These are phyloP conservation scores for Boletellus sp. DNA, from an alignment of 768 basidiomycete genomes.

Conservation along the genomic window DNA sequence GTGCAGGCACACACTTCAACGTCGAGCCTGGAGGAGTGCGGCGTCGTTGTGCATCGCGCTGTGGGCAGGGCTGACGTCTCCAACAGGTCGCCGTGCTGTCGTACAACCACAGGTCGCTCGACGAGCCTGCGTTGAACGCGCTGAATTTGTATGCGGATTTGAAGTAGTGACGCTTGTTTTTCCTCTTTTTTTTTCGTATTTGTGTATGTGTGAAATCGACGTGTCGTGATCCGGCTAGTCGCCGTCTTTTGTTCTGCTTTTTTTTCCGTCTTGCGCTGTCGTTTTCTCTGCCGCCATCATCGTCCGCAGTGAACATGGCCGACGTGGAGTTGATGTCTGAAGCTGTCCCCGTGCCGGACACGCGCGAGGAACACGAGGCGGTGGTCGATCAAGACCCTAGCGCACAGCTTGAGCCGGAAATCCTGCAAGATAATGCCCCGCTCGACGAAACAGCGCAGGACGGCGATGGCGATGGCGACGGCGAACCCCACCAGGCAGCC, in stretches of 20 bases:
- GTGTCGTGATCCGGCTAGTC: slow-evolving; percentile 9
- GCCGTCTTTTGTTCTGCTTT: slow-evolving; percentile 10
- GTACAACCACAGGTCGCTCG: slow-evolving; percentile 78
- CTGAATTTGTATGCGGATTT: slow-evolving; percentile 62
- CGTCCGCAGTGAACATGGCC: slow-evolving; percentile 34
- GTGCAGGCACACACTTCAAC: slow-evolving; percentile 68
- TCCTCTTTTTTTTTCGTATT: slow-evolving; percentile 13
- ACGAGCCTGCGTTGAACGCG: slow-evolving; percentile 73
- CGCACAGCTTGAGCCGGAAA: slow-evolving; percentile 18
- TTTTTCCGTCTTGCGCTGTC: slow-evolving; percentile 5
- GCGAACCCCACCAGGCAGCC: slow-evolving; percentile 20
- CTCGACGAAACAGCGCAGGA: slow-evolving; percentile 10
- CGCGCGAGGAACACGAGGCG: slow-evolving; percentile 39
- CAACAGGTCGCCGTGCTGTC: slow-evolving; percentile 69
- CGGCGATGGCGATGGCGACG: slow-evolving; percentile 11
- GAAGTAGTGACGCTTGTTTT: slow-evolving; percentile 18
- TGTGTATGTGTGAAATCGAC: slow-evolving; percentile 17
- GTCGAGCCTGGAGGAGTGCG: slow-evolving; percentile 81
- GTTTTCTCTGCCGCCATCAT: slow-evolving; percentile 14
- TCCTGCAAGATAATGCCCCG: slow-evolving; percentile 19
- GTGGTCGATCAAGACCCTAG: slow-evolving; percentile 29
- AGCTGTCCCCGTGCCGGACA: slow-evolving; percentile 20
- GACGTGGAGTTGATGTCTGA: slow-evolving; percentile 31
- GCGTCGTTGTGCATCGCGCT: not conserved
- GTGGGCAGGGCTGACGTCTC: slow-evolving; percentile 4